phyloP scores from a whole-genome alignment of 371 early-diverging fungal genomes.

The Saksenaea oblongispora region DNA sequence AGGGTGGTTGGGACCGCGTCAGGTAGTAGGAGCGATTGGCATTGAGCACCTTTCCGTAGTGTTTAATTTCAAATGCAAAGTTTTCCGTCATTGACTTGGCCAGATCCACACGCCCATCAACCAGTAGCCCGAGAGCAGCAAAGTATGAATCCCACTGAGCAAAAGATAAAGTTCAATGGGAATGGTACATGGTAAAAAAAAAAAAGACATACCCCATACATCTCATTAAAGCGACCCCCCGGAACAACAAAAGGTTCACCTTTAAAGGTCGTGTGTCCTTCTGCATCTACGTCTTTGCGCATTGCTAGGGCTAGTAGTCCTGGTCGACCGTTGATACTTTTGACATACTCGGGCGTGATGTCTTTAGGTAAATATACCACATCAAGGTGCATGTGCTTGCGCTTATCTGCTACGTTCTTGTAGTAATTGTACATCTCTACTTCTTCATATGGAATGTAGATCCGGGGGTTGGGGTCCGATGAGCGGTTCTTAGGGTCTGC shows the following conservation, averaged over 20 bases:
- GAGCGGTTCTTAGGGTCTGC: conserved; percentile 86
- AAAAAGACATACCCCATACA: conserved; percentile 73
- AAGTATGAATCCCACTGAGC: conserved; percentile 92
- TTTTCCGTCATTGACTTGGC: conserved; percentile 95
- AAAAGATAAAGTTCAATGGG: background rate
- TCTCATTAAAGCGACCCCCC: conserved; percentile 98
- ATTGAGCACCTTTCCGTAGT: conserved; percentile 97
- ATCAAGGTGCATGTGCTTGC: conserved; percentile 69
- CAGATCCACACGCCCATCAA: conserved; percentile 82
- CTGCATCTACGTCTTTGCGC: conserved; percentile 52
- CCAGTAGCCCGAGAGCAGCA: conserved; percentile 86
- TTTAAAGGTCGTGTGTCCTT: conserved; percentile 52
- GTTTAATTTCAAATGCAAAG: conserved; percentile 92
- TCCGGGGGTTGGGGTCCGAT: conserved; percentile 66
- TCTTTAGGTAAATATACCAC: conserved; percentile 83
- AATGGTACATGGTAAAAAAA: background rate
- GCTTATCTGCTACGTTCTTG: conserved; percentile 54
- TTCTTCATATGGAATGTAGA: conserved; percentile 88
- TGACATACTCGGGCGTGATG: conserved; percentile 87
- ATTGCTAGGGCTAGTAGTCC: conserved; percentile 89
- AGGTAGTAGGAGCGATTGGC: conserved; percentile 97
- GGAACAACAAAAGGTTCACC: conserved; percentile 97
- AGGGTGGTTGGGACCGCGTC: conserved; percentile 96
- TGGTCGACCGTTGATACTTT: conserved; percentile 80
- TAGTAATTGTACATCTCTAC: conserved; percentile 77